These are phyloP conservation scores for Phanerochaete sordida DNA, from an alignment of 768 basidiomycete species.

Conservation along the genomic window DNA sequence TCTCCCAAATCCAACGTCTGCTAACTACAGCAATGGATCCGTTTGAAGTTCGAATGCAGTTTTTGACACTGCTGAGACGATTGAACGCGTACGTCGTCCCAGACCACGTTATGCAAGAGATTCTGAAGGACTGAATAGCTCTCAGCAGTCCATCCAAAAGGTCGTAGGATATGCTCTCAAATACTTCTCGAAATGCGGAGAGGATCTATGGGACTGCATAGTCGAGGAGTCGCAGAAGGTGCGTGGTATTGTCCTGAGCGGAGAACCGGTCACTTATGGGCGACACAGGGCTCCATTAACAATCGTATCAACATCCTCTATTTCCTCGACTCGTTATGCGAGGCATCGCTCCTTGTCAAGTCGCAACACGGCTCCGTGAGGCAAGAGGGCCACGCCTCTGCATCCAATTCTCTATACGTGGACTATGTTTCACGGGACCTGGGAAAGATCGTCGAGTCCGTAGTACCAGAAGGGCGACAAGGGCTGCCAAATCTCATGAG, in stretches of 20 bases:
- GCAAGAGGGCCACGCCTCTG: conserved; percentile 30
- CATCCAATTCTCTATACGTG: conserved; percentile 56
- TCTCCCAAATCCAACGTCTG: too few species aligned
- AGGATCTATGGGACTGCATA: conserved; percentile 93
- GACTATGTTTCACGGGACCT: conserved; percentile 79
- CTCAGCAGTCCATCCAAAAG: conserved; percentile 86
- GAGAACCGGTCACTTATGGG: too few species aligned
- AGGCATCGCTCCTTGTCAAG: conserved; percentile 67
- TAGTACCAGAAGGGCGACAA: conserved; percentile 87
- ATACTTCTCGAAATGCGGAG: conserved; percentile 79
- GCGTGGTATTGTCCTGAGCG: neutral
- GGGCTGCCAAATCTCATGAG: conserved; percentile 86
- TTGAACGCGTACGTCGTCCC: conserved; percentile 59
- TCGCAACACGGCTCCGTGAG: conserved; percentile 45
- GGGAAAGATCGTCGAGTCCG: conserved; percentile 69
- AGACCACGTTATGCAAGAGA: neutral
- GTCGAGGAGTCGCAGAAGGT: conserved; percentile 91
- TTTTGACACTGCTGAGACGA: conserved; percentile 55
- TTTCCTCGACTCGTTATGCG: conserved; percentile 85
- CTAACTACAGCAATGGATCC: conserved; percentile 68
- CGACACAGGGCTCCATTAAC: conserved; percentile 66
- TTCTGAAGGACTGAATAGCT: conserved; percentile 42
- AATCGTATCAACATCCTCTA: conserved; percentile 92
- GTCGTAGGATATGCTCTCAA: conserved; percentile 84
- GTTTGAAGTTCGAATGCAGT: conserved; percentile 74